Evolutionary conservation across 2,329 filamentous ascomycete species (phyloP).

Genomic region (Alternaria incomplexa): DNA sequence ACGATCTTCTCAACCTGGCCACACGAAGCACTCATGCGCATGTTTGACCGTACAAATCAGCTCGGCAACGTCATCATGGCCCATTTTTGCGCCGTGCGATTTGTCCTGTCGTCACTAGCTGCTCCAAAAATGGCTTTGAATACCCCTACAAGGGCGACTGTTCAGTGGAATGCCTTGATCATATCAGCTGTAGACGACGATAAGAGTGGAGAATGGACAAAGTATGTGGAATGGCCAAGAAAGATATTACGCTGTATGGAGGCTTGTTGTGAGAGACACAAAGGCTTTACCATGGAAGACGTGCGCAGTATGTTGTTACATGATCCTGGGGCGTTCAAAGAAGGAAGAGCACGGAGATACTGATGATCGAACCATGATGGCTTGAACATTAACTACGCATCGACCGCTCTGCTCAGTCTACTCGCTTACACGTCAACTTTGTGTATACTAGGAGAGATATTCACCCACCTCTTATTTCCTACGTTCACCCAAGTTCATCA

Average conservation of each 20-base stretch:
- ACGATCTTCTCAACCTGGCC: slow-evolving; percentile 28
- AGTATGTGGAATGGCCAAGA: slow-evolving; percentile 44
- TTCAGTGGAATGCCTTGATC: slow-evolving; percentile 51
- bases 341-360: slow-evolving; percentile 7
- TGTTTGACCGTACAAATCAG: slow-evolving; percentile 20
- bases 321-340: slow-evolving; percentile 53
- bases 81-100: slow-evolving; percentile 22
- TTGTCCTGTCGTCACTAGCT: slow-evolving; percentile 19
- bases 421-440: no score
- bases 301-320: slow-evolving; percentile 13
- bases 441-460: no score
- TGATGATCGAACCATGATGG: neutral
- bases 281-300: slow-evolving; percentile 12
- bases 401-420: no score
- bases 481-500: neutral
- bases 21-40: slow-evolving; percentile 18
- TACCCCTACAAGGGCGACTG: slow-evolving; percentile 20
- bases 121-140: slow-evolving; percentile 14
- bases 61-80: slow-evolving; percentile 24
- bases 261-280: slow-evolving; percentile 10
- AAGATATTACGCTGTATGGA: slow-evolving; percentile 20
- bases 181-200: slow-evolving; percentile 34
- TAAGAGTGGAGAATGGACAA: slow-evolving; percentile 34
- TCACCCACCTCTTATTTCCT: no score
- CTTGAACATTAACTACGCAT: no score